phyloP scores from a whole-genome alignment of 352 stramenopile species.

The Phytophthora sp. region DNA sequence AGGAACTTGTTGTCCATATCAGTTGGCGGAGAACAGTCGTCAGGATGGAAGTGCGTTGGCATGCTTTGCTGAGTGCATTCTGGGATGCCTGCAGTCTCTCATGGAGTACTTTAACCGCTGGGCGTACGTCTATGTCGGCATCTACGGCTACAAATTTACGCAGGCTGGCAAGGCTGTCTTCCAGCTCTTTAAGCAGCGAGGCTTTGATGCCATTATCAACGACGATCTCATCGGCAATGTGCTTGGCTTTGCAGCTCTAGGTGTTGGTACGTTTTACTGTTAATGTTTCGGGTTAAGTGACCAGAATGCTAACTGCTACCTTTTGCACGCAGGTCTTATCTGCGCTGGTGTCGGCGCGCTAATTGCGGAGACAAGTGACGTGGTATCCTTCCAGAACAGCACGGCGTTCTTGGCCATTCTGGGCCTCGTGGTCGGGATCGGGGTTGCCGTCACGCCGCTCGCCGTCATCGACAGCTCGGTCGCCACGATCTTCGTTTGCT shows the following conservation, averaged over 20 bases:
- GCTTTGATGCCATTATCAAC: conserved; percentile 97
- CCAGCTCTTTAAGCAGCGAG: conserved; percentile 91
- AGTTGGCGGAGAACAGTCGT: conserved; percentile 74
- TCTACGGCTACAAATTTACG: conserved; percentile 95
- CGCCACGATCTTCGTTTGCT: conserved; percentile 97
- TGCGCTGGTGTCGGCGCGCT: conserved; percentile 65
- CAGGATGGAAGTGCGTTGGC: conserved; percentile 72
- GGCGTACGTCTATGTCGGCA: conserved; percentile 95
- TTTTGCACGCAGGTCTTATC: conserved; percentile 59
- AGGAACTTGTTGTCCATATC: conserved; percentile 1
- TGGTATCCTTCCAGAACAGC: conserved; percentile 69
- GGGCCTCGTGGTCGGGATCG: conserved; percentile 89
- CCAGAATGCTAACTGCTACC: conserved; percentile 1
- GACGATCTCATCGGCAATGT: conserved; percentile 95
- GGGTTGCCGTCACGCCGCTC: conserved; percentile 90
- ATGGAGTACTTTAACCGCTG: conserved; percentile 95
- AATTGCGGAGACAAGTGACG: conserved; percentile 55
- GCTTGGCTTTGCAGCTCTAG: conserved; percentile 89
- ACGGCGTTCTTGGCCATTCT: conserved; percentile 82
- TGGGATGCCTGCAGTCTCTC: conserved; percentile 83
- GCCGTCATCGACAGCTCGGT: conserved; percentile 94
- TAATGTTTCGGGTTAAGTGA: not conserved
- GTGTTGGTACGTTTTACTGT: conserved; percentile 60
- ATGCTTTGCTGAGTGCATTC: conserved; percentile 86
- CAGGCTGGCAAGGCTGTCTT: conserved; percentile 93